These are phyloP conservation scores for Andrographis paniculata DNA, from an alignment of 305 asterid species.

Conservation along the genomic window DNA sequence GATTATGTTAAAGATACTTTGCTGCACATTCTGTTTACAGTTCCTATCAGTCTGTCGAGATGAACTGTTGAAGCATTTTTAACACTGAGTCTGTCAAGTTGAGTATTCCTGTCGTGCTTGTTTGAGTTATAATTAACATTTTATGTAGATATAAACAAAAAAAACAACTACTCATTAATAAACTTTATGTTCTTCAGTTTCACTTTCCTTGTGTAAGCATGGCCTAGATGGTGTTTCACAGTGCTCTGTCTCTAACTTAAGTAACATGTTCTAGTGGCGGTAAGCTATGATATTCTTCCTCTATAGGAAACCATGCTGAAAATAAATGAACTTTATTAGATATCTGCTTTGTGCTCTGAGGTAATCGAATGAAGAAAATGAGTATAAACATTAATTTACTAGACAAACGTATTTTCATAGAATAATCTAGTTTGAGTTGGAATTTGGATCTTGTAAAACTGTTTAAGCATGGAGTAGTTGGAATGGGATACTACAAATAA, in stretches of 20 bases:
- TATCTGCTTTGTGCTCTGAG: not conserved
- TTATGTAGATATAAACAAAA: slow-evolving; percentile 9
- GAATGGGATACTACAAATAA: too few species aligned
- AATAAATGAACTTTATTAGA: not conserved
- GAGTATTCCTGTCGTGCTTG: not conserved
- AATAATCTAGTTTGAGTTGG: too few species aligned
- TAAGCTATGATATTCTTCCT: not conserved
- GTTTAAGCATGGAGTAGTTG: slow-evolving; percentile 3
- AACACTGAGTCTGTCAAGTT: slow-evolving; percentile 7
- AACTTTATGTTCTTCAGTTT: not conserved
- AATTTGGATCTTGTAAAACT: too few species aligned
- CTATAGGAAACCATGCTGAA: not conserved
- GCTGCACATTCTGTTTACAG: slow-evolving; percentile 16
- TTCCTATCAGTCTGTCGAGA: slow-evolving; percentile 3
- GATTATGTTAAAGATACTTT: slow-evolving; percentile 4
- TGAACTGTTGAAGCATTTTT: not conserved
- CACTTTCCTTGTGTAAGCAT: slow-evolving; percentile 1
- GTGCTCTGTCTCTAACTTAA: not conserved
- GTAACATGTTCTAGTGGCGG: not conserved
- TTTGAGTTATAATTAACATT: slow-evolving; percentile 8
- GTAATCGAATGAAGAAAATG: not conserved
- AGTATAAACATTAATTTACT: not conserved
- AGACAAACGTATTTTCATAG: too few species aligned
- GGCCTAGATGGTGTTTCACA: not conserved
- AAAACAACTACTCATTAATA: not conserved